phyloP scores from a whole-genome alignment of 345 rosid genomes.

The Lepidium africanum region DNA sequence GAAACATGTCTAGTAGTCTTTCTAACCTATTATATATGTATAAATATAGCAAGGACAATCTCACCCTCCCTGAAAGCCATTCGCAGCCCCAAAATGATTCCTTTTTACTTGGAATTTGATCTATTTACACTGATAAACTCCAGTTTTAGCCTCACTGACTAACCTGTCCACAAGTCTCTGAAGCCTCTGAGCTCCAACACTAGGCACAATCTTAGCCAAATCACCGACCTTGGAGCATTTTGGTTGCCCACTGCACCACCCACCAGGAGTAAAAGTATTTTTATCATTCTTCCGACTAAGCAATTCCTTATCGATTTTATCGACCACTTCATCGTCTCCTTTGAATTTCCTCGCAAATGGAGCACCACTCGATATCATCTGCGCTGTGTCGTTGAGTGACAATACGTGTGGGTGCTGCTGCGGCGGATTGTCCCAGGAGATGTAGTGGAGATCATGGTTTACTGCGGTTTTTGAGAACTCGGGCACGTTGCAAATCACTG shows the following conservation, averaged over 20 bases:
- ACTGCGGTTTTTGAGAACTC: constrained; percentile 60
- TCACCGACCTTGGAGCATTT: constrained; percentile 65
- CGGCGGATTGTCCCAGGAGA: constrained; percentile 94
- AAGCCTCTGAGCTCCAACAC: constrained; percentile 70
- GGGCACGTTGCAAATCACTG: constrained; percentile 86
- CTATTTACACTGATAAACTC: constrained; percentile 73
- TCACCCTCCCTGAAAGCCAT: background rate
- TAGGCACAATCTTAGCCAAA: constrained; percentile 53
- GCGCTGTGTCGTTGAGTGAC: constrained; percentile 54
- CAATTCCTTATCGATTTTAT: constrained; percentile 62
- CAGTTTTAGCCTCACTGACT: constrained; percentile 34
- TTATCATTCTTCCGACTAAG: constrained; percentile 41
- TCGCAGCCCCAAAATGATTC: background rate
- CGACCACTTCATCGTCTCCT: constrained; percentile 47
- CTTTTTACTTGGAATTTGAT: background rate
- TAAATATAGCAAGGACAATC: constrained; percentile 13
- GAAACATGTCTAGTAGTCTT: constrained; percentile 10
- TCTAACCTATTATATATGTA: constrained; percentile 22
- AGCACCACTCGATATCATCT: constrained; percentile 71
- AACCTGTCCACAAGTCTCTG: constrained; percentile 50
- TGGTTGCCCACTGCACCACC: constrained; percentile 81
- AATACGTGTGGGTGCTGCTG: constrained; percentile 84
- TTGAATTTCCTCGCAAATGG: constrained; percentile 88
- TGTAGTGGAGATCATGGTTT: constrained; percentile 91
- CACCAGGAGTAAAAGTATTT: constrained; percentile 81